phyloP scores from a whole-genome alignment of 495 filamentous ascomycete genomes.

The Hypomontagnella submonticulosa region DNA sequence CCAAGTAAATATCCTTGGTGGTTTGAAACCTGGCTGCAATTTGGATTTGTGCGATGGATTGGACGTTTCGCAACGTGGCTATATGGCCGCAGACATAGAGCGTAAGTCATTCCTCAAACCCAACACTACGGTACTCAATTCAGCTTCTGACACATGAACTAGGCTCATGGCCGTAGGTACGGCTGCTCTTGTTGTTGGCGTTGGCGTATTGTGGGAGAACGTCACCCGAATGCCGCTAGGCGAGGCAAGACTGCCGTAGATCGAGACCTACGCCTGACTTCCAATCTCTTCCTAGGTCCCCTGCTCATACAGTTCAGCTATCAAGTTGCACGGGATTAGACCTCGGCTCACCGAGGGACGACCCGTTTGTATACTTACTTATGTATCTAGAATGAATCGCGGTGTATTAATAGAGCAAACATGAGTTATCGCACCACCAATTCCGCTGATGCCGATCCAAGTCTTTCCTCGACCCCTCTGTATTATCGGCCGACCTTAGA shows the following conservation, averaged over 20 bases:
- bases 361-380: constrained; percentile 22
- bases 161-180: constrained; percentile 29
- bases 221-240: constrained; percentile 11
- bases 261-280: background rate
- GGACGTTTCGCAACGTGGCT: constrained; percentile 39
- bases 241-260: constrained; percentile 21
- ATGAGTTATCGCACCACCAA: constrained; percentile 11
- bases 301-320: too few species aligned
- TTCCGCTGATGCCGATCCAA: constrained; percentile 4
- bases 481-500: too few species aligned
- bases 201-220: constrained; percentile 31
- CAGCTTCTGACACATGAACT: constrained; percentile 11
- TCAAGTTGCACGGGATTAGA: too few species aligned
- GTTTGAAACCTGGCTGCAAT: constrained; percentile 34
- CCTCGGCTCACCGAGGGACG: background rate
- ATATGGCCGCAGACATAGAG: constrained; percentile 37
- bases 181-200: constrained; percentile 28
- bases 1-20: constrained; percentile 15
- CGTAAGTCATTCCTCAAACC: constrained; percentile 31
- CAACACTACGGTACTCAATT: background rate
- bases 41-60: constrained; percentile 43
- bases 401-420: constrained; percentile 17
- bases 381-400: constrained; percentile 9
- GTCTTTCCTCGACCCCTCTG: background rate
- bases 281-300: constrained; percentile 3